Base-by-base conservation (phyloP, 2,329 filamentous ascomycete genomes). In the Aureobasidium melanogenum region DNA sequence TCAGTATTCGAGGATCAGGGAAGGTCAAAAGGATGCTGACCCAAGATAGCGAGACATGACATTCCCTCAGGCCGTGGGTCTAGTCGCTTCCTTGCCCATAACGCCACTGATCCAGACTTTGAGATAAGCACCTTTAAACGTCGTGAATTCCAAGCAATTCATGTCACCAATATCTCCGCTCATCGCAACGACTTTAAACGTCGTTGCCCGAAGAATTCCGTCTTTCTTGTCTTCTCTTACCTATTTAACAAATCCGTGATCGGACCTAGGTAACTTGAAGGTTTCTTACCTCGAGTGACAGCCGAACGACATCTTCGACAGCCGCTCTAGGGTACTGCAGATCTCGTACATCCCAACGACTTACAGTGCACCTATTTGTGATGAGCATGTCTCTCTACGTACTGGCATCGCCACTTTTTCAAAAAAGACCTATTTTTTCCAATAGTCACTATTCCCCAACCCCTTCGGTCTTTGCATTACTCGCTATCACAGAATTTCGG, bases 101-200 rank as follows among this genome's bases (percentile, higher is more conserved):
- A 46, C 54, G 54, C 54, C 54, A 57, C 54, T 46, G 54, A 46
- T 30, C 54, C 54, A 36, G 41, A 46, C 39, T 56, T 43, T 12
- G 19, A 41, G 54, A 57, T 57, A 57, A 57, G 52, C 54, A 57
- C 5, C 28, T 30, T 22, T 6, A 26, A 24, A 41, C 51, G 36
- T 55, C 41, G n/a, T 19, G n/a, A 19, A 44, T 15, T 36, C n/a
- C 24, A 19, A 15, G 43, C 54, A 19, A 15, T 1, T 9, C 44
- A 28, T 14, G 28, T 46, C 54, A 36, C 19, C 26, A 28, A 46
- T 41, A 56, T 56, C 46, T 46, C 28, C 28, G 34, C 39, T 34
- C 26, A 24, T 15, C 7, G 3, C 14, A 56, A 34, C 39, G 52
- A 43, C 36, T 12, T 19, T 15, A 5, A 44, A 34, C 30, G 39